Evolutionary conservation across 1,284 basidiomycete species (phyloP).

Genomic region (Sporisorium graminicola): DNA sequence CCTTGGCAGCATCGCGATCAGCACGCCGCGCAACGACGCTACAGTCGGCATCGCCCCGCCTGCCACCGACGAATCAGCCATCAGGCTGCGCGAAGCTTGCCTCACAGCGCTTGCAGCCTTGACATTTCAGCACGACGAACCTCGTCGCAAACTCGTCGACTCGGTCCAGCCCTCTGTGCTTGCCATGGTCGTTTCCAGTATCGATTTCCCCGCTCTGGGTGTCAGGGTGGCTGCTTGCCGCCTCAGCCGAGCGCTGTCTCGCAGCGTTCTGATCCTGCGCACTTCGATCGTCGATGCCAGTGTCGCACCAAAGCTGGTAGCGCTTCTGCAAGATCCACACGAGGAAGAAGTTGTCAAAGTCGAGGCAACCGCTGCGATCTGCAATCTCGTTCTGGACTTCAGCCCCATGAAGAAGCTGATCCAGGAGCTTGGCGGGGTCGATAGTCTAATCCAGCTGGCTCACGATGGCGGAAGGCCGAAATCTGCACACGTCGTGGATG

Average conservation of each 20-base stretch:
- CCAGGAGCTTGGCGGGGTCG: conserved; percentile 53
- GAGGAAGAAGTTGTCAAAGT: conserved; percentile 53
- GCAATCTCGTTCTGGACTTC: conserved; percentile 65
- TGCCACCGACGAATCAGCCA: conserved; percentile 43
- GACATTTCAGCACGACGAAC: conserved; percentile 59
- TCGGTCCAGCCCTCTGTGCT: conserved; percentile 53
- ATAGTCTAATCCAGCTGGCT: conserved; percentile 46
- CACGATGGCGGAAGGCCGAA: conserved; percentile 14
- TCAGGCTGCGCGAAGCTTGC: conserved; percentile 59
- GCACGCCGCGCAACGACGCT: conserved; percentile 13
- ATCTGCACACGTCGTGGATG: conserved; percentile 3
- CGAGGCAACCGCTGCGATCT: conserved; percentile 59
- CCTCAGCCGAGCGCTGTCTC: conserved; percentile 55
- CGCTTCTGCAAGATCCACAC: conserved; percentile 47
- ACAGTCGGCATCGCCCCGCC: conserved; percentile 38
- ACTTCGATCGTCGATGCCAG: conserved; percentile 64
- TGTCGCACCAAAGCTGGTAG: conserved; percentile 55
- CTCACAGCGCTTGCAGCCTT: conserved; percentile 58
- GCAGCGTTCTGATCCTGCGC: conserved; percentile 62
- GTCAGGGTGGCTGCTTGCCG: conserved; percentile 63
- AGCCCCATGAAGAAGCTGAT: conserved; percentile 64
- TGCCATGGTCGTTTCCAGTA: conserved; percentile 47
- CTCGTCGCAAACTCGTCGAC: conserved; percentile 57
- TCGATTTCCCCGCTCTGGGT: conserved; percentile 54
- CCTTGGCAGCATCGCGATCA: conserved; percentile 22